Conservation (phyloP, 495 filamentous ascomycete genomes). For the Cercophora newfieldiana region DNA sequence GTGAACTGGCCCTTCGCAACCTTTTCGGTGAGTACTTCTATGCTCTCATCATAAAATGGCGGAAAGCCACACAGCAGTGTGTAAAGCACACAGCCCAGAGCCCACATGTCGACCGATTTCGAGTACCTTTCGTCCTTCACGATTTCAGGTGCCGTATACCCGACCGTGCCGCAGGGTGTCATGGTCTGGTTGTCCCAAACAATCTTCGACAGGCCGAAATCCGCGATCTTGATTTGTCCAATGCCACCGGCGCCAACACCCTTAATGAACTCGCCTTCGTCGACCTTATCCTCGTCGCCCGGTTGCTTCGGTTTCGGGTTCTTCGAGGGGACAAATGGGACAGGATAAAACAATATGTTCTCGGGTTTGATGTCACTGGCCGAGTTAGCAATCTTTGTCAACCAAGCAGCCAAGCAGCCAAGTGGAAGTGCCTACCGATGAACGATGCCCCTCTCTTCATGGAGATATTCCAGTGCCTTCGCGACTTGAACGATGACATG, state of each 20-base stretch:
- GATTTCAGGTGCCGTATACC: conserved; percentile 98
- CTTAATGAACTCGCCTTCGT: conserved; percentile 89
- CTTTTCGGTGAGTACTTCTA: conserved; percentile 95
- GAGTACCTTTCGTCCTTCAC: conserved; percentile 99
- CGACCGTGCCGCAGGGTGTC: conserved; percentile 97
- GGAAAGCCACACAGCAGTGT: conserved; percentile 96
- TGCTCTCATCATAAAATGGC: conserved; percentile 98
- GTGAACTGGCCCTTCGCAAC: conserved; percentile 96
- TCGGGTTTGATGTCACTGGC: conserved; percentile 96
- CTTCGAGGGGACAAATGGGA: conserved; percentile 76
- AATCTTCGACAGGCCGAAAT: conserved; percentile 95
- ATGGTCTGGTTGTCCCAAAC: conserved; percentile 99
- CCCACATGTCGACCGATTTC: conserved; percentile 99
- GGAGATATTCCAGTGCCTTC: conserved; percentile 88
- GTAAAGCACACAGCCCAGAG: conserved; percentile 93
- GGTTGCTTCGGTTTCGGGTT: conserved; percentile 72
- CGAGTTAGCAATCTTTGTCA: conserved; percentile 14
- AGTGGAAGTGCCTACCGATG: conserved; percentile 75
- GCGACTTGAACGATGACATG: conserved; percentile 95
- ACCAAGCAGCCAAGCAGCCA: not conserved
- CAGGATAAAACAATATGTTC: conserved; percentile 91
- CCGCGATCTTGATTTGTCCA: conserved; percentile 92
- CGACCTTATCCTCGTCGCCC: conserved; percentile 95
- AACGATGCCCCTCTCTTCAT: conserved; percentile 92
- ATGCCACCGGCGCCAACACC: conserved; percentile 91